Percentiles rank a stretch among this genome's conserved stretches.
These are phyloP conservation scores for Eleusine coracana DNA, from an alignment of 176 grass and related monocot genomes.

Conservation along the genomic window DNA sequence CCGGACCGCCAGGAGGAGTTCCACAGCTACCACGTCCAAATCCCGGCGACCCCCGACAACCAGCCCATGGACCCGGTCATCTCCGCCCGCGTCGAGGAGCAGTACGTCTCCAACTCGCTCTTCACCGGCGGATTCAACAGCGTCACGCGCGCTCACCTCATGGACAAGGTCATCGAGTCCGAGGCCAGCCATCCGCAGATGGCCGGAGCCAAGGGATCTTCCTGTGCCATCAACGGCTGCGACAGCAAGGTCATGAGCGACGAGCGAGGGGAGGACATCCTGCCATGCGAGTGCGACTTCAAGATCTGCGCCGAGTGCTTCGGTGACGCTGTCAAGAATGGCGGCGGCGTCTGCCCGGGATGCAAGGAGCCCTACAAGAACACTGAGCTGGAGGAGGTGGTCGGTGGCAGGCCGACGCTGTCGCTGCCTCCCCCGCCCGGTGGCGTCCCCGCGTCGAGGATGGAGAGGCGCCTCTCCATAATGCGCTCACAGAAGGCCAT, in stretches of 20 bases:
- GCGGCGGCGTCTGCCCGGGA: conserved; percentile 67
- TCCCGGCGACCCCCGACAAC: conserved; percentile 82
- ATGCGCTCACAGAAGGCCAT: conserved; percentile 75
- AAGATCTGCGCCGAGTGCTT: conserved; percentile 96
- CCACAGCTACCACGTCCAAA: conserved; percentile 78
- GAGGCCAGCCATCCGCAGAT: conserved; percentile 84
- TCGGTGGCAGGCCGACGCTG: conserved; percentile 30
- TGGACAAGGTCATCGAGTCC: conserved; percentile 93
- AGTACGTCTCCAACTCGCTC: conserved; percentile 89
- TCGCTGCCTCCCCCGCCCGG: conserved; percentile 64
- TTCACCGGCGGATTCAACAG: conserved; percentile 97
- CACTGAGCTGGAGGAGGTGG: conserved; percentile 78
- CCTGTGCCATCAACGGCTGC: conserved; percentile 76
- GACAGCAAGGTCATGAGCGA: conserved; percentile 92
- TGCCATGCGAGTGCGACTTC: conserved; percentile 95
- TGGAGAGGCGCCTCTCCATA: conserved; percentile 79
- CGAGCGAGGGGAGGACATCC: conserved; percentile 81
- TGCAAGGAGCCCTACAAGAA: conserved; percentile 91
- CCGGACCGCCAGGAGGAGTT: conserved; percentile 70
- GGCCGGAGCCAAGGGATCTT: conserved; percentile 85
- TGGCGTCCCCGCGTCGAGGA: conserved; percentile 40
- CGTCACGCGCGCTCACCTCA: conserved; percentile 85
- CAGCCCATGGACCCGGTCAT: conserved; percentile 91
- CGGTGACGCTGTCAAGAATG: conserved; percentile 76
- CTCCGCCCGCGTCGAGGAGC: conserved; percentile 89